phyloP scores from a whole-genome alignment of 345 rosid genomes.

The Durio zibethinus region DNA sequence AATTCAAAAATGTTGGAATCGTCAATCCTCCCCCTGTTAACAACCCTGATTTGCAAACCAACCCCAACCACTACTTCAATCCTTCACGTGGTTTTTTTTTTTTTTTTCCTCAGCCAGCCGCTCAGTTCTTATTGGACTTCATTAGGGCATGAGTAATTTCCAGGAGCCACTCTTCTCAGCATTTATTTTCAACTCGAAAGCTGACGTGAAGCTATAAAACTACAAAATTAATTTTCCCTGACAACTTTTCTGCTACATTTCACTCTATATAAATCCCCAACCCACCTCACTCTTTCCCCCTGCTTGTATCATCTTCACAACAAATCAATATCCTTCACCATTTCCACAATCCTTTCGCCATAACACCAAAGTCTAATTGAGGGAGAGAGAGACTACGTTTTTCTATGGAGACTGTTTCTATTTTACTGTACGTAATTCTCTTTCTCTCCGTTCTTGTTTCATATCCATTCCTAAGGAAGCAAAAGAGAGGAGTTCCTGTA shows the following conservation, averaged over 20 bases:
- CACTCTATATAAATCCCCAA: constrained; percentile 33
- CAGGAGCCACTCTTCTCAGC: neutral
- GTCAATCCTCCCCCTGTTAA: neutral
- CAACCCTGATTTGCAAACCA: neutral
- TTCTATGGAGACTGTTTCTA: constrained; percentile 38
- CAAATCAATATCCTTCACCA: neutral
- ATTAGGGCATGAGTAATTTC: neutral
- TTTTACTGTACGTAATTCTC: constrained; percentile 30
- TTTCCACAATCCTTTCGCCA: neutral
- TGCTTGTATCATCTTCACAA: neutral
- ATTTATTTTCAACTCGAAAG: neutral
- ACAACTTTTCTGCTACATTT: neutral
- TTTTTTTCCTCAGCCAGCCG: neutral
- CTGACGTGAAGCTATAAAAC: neutral
- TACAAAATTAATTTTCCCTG: constrained; percentile 6
- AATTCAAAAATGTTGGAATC: neutral
- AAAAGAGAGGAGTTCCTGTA: constrained; percentile 11
- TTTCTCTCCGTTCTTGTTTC: constrained; percentile 40
- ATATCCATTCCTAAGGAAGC: constrained; percentile 23
- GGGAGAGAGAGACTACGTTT: neutral
- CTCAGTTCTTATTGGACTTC: neutral
- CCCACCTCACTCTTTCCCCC: neutral
- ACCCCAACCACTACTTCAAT: neutral
- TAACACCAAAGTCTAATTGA: neutral
- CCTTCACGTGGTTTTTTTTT: neutral